Conservation (phyloP, 2,329 filamentous ascomycete genomes). For the Juglanconis oblonga region DNA sequence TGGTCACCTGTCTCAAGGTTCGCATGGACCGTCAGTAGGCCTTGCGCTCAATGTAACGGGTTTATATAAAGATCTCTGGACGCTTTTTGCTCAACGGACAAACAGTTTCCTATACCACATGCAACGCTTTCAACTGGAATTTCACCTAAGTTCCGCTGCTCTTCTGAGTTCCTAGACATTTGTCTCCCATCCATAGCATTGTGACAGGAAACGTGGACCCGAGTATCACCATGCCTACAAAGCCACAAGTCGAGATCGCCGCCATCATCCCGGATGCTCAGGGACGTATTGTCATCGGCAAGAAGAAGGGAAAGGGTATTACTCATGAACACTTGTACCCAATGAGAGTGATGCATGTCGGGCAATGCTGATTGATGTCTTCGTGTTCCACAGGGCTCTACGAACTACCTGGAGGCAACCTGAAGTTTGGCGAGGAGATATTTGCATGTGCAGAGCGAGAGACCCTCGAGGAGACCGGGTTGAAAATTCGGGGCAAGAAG, state of each 20-base stretch:
- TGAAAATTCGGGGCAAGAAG: conserved; percentile 49
- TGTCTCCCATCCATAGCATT: no score
- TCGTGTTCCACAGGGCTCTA: conserved; percentile 31
- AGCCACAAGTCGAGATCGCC: conserved; percentile 42
- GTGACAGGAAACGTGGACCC: no score
- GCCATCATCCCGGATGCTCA: conserved; percentile 37
- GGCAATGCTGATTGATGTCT: background rate
- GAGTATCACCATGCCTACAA: conserved; percentile 20
- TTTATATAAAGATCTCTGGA: no score
- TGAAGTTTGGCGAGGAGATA: conserved; percentile 65
- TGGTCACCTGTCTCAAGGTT: no score
- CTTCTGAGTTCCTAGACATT: no score
- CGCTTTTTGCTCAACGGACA: no score
- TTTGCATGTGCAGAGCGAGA: conserved; percentile 65
- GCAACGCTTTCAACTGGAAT: no score
- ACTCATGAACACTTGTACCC: background rate
- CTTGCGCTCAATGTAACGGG: no score
- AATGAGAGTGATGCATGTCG: background rate
- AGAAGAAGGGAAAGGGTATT: conserved; percentile 41
- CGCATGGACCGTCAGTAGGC: no score
- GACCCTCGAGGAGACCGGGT: conserved; percentile 66
- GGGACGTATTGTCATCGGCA: conserved; percentile 40
- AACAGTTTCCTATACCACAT: no score
- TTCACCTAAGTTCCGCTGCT: no score
- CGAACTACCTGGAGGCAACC: conserved; percentile 71